A percentile compares a stretch with the other conserved stretches of the same genome.
Evolutionary conservation across 768 basidiomycete species (phyloP).

Genomic region (Tricholoma sp.): DNA sequence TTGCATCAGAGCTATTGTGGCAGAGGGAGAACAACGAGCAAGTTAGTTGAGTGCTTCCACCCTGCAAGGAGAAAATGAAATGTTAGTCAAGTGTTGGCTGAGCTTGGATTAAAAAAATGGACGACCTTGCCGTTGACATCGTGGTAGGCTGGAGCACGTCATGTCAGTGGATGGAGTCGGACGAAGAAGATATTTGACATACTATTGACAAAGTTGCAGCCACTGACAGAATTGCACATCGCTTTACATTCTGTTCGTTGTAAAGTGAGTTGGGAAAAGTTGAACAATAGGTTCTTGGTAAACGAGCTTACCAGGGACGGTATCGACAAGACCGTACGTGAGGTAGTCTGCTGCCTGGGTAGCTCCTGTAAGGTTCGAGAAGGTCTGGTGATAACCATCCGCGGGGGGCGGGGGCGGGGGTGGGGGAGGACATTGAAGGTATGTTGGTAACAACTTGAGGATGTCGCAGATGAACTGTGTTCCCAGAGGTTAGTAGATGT

Average conservation of each 20-base stretch:
- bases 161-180: not conserved
- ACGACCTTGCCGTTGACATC: constrained; percentile 41
- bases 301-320: constrained; percentile 29
- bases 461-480: constrained; percentile 33
- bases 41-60: constrained; percentile 38
- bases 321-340: constrained; percentile 42
- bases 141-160: constrained; percentile 31
- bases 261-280: not conserved
- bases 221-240: constrained; percentile 37
- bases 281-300: not conserved
- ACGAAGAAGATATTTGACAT: constrained; percentile 10
- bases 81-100: constrained; percentile 1
- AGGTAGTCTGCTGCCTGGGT: constrained; percentile 36
- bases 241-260: constrained; percentile 37
- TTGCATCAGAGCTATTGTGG: constrained; percentile 31
- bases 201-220: constrained; percentile 42
- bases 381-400: constrained; percentile 34
- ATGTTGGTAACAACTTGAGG: constrained; percentile 29
- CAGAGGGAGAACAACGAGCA: constrained; percentile 38
- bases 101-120: not conserved
- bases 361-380: constrained; percentile 37
- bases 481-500: not conserved
- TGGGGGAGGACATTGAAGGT: constrained; percentile 36
- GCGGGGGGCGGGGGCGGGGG: constrained; percentile 4
- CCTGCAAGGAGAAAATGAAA: constrained; percentile 16